These are phyloP conservation scores for Sugiyamaella valdiviana DNA, from an alignment of 805 yeast species.

Conservation along the genomic window DNA sequence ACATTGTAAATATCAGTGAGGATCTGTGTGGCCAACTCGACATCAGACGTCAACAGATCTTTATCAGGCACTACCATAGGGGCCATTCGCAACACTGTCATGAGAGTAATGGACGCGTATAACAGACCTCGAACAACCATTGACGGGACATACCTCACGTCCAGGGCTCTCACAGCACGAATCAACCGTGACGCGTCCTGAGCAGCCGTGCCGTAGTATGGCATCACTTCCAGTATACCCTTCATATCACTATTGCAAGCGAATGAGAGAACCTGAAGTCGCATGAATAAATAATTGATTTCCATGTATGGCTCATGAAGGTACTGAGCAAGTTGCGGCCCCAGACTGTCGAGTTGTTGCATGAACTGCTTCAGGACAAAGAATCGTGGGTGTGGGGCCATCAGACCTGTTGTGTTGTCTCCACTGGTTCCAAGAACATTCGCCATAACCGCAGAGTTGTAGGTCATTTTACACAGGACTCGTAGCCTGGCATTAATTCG, in stretches of 20 bases:
- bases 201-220: background rate
- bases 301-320: conserved; percentile 3
- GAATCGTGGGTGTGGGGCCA: conserved; percentile 4
- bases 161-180: background rate
- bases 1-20: background rate
- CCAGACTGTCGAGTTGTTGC: conserved; percentile 1
- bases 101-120: background rate
- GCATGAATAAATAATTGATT: background rate
- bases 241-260: background rate
- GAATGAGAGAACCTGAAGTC: conserved; percentile 4
- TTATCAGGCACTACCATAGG: background rate
- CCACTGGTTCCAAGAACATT: conserved; percentile 4
- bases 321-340: background rate
- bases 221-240: background rate
- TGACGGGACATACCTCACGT: background rate
- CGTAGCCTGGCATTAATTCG: conserved; percentile 3
- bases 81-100: background rate
- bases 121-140: background rate
- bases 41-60: background rate
- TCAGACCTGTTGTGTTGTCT: conserved; percentile 4
- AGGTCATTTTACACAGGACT: conserved; percentile 1
- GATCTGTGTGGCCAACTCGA: background rate
- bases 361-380: conserved; percentile 7
- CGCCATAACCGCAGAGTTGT: conserved; percentile 2
- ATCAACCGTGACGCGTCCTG: background rate